These are phyloP conservation scores for Inga leiocalycina DNA, from an alignment of 306 rosid genomes.

Conservation along the genomic window DNA sequence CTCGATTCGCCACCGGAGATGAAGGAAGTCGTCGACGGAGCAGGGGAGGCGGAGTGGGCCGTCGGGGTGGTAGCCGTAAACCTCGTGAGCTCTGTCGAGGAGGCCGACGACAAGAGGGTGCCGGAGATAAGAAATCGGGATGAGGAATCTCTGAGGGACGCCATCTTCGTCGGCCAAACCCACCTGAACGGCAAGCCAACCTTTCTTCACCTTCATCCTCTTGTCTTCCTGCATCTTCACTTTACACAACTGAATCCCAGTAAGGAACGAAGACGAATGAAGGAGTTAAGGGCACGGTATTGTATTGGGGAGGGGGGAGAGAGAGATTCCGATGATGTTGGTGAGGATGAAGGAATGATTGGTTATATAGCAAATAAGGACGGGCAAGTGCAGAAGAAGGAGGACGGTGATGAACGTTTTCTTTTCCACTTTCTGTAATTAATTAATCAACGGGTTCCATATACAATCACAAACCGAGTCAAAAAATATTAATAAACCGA, in stretches of 20 bases:
- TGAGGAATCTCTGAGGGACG: conserved; percentile 48
- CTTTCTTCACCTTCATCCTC: conserved; percentile 83
- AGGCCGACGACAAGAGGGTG: conserved; percentile 69
- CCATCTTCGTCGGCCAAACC: conserved; percentile 62
- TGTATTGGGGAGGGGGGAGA: too few relatives aligned
- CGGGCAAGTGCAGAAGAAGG: background rate
- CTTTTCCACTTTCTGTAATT: background rate
- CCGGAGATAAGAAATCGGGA: conserved; percentile 65
- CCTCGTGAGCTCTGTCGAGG: conserved; percentile 61
- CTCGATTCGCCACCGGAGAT: conserved; percentile 67
- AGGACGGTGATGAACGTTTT: background rate
- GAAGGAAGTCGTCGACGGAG: conserved; percentile 67
- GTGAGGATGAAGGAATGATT: background rate
- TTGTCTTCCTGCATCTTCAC: conserved; percentile 38
- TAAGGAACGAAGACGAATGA: background rate
- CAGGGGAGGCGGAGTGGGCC: conserved; percentile 78
- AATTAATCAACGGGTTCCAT: background rate
- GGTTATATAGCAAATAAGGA: background rate
- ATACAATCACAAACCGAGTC: background rate
- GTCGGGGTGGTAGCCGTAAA: conserved; percentile 70
- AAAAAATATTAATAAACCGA: too few relatives aligned
- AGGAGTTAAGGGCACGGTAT: background rate
- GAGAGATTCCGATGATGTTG: background rate
- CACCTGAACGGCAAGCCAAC: conserved; percentile 68
- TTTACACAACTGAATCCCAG: background rate